phyloP scores from a whole-genome alignment of 2,329 filamentous ascomycete genomes.

The Aureobasidium sp. region DNA sequence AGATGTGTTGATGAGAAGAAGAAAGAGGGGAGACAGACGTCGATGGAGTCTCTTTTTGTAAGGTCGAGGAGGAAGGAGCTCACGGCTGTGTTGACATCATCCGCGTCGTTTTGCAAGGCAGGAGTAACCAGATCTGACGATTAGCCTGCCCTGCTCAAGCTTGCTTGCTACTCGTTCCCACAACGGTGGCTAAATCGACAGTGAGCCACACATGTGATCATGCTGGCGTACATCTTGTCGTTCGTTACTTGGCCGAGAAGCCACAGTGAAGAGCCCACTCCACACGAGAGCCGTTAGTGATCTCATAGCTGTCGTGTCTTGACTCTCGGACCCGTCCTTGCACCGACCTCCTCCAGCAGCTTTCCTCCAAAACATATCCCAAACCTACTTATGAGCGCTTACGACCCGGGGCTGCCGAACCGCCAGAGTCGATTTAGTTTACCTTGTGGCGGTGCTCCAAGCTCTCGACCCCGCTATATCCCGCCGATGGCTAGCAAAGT shows the following conservation, averaged over 20 bases:
- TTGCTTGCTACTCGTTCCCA: background rate
- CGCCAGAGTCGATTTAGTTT: conserved; percentile 2
- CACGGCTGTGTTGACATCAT: conserved; percentile 8
- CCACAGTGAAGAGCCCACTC: background rate
- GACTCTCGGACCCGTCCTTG: background rate
- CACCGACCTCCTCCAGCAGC: background rate
- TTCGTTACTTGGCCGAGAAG: background rate
- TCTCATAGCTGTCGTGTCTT: conserved; percentile 8
- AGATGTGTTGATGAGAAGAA: conserved; percentile 12
- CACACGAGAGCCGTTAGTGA: background rate
- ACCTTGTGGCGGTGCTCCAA: conserved; percentile 7
- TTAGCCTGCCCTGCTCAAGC: conserved; percentile 2
- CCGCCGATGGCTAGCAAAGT: background rate
- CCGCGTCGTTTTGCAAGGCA: conserved; percentile 8
- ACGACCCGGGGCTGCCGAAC: background rate
- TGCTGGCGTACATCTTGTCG: background rate
- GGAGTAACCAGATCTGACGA: background rate
- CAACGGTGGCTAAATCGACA: conserved; percentile 8
- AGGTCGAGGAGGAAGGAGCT: conserved; percentile 2
- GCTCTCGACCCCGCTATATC: conserved; percentile 9
- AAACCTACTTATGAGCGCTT: background rate
- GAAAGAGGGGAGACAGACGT: background rate
- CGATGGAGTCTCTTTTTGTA: conserved; percentile 5
- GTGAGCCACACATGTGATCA: conserved; percentile 13
- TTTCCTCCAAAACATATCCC: background rate